Evolutionary conservation across 805 yeast genomes (phyloP), one percentile per base, ranked within the genome.

Genomic region (Candida caryicola): DNA sequence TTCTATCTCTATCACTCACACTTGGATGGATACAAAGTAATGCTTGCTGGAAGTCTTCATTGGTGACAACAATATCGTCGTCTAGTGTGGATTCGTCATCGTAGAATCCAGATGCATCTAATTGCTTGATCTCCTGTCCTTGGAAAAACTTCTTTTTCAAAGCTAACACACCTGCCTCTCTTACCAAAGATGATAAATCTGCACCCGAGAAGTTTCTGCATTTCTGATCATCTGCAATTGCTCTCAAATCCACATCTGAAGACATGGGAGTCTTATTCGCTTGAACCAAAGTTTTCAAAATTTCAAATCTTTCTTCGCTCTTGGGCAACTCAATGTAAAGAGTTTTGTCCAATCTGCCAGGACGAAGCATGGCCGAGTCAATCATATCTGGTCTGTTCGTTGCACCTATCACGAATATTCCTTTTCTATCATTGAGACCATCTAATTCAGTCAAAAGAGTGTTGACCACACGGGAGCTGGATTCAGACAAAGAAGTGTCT

Each of bases 361-460:
- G 98, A 57, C 99, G 77, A 31, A 93, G 66, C 98, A 91, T 93
- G 0, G 99, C 99, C 3, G 96, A 89, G 62, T 91, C 99, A 47
- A 91, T 93, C 87, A 91, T 91, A 59, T 91, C 99, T 0, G 98
- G 98, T 58, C 99, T 76, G 54, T 91, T 91, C 0, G 99, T 91
- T 2, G 99, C 99, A 19, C 96, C 98, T 49, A 91, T 79, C 3
- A 91, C 98, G 60, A 85, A 93, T 2, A 91, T 87, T 2, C 98
- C 98, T 43, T 83, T 78, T 50, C 98, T 73, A 49, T 91, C 96
- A 50, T 88, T 90, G 40, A 91, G 72, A 1, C 99, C 99, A 64
- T 93, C 99, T 27, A 93, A 71, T 57, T 93, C 99, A 0, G 99
- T 93, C 49, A 93, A 76, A 25, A 93, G 66, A 0, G 99, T 93